These are phyloP conservation scores for Umbelopsis sp. DNA, from an alignment of 192 early-diverging fungal species.

Conservation along the genomic window DNA sequence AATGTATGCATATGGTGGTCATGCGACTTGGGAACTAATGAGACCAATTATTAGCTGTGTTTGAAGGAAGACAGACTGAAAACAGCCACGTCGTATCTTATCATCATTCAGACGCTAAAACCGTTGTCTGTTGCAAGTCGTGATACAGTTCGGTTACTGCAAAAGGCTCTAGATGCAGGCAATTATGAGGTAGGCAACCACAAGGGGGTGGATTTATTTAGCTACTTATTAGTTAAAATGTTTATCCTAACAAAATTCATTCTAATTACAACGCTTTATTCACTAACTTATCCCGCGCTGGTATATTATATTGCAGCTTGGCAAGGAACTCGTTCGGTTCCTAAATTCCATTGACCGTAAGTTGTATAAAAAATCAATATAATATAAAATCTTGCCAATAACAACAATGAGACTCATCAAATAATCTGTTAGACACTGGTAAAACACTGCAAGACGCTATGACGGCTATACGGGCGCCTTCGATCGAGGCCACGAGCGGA, in stretches of 20 bases:
- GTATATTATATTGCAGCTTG: constrained; percentile 45
- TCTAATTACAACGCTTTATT: constrained; percentile 10
- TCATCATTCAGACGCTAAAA: constrained; percentile 92
- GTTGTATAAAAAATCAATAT: not conserved
- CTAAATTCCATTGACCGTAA: constrained; percentile 77
- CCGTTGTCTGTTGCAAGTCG: constrained; percentile 62
- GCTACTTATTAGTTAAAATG: not conserved
- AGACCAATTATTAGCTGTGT: constrained; percentile 56
- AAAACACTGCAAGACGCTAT: constrained; percentile 49
- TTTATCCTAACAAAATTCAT: not conserved
- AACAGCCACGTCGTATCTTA: constrained; percentile 91
- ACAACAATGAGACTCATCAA: constrained; percentile 6
- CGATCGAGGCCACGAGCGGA: not conserved
- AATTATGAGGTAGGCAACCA: constrained; percentile 71
- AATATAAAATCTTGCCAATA: not conserved
- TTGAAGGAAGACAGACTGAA: constrained; percentile 66
- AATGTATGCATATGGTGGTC: constrained; percentile 10
- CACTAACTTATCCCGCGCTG: not conserved
- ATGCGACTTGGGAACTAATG: not conserved
- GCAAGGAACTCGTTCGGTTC: constrained; percentile 80
- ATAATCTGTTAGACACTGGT: constrained; percentile 41
- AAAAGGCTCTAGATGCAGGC: constrained; percentile 70
- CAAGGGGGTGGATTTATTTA: not conserved
- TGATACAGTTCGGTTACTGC: constrained; percentile 70
- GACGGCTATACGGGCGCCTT: constrained; percentile 23